These are phyloP conservation scores for Hawksworthiomyces lignivorus DNA, from an alignment of 2,329 filamentous ascomycete species.

Conservation along the genomic window DNA sequence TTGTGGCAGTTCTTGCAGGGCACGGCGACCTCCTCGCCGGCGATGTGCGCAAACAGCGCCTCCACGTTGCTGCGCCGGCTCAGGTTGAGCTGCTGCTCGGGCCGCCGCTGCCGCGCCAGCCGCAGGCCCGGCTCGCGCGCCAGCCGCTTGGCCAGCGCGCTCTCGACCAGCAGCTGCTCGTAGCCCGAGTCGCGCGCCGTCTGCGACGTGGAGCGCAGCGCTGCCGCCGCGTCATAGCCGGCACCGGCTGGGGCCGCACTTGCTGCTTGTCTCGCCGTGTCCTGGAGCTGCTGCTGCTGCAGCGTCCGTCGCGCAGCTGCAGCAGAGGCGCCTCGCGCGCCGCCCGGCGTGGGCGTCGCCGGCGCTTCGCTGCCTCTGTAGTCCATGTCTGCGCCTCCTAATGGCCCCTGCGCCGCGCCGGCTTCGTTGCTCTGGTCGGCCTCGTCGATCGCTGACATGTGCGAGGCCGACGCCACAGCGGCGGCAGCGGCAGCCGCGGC, in stretches of 20 bases:
- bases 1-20: constrained; percentile 54
- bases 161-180: constrained; percentile 39
- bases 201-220: constrained; percentile 40
- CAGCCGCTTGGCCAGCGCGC: constrained; percentile 47
- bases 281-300: too few species aligned
- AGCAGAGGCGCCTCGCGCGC: too few species aligned
- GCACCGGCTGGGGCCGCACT: too few species aligned
- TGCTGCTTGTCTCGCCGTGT: too few species aligned
- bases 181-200: constrained; percentile 42
- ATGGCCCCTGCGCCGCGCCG: too few species aligned
- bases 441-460: not conserved
- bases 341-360: constrained; percentile 18
- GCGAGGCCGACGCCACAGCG: constrained; percentile 8
- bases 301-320: too few species aligned
- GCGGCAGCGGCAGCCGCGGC: too few species aligned
- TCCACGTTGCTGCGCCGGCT: constrained; percentile 53
- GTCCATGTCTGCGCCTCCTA: too few species aligned
- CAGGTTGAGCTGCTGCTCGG: constrained; percentile 47
- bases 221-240: too few species aligned
- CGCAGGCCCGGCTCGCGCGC: constrained; percentile 41
- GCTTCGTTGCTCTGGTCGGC: constrained; percentile 10
- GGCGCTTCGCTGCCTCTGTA: too few species aligned
- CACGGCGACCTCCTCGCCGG: constrained; percentile 38
- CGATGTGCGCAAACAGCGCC: constrained; percentile 49
- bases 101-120: constrained; percentile 43